Evolutionary conservation across 352 stramenopile species (phyloP).

Genomic region (Phytophthora podocarpi): DNA sequence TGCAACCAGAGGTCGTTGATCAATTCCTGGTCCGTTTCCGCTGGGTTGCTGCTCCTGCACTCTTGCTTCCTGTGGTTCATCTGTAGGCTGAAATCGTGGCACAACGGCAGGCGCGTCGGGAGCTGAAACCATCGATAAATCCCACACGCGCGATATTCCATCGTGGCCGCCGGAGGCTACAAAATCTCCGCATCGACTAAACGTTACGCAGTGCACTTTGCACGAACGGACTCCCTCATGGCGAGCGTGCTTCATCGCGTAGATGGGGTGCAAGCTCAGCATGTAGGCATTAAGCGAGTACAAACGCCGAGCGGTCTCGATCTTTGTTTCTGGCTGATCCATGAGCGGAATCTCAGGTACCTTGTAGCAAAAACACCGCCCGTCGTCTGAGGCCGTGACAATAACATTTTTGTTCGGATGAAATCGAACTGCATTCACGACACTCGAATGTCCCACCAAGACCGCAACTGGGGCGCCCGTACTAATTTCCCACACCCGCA

Average conservation of each 20-base stretch:
- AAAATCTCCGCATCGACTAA: constrained; percentile 85
- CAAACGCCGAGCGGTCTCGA: constrained; percentile 80
- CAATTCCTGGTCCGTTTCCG: neutral
- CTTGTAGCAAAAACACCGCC: constrained; percentile 91
- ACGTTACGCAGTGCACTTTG: constrained; percentile 77
- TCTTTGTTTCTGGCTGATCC: constrained; percentile 65
- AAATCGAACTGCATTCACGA: constrained; percentile 89
- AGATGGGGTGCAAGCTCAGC: constrained; percentile 80
- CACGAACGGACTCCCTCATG: constrained; percentile 61
- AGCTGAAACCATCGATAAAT: constrained; percentile 62
- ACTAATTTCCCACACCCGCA: constrained; percentile 88
- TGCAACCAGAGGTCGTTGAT: constrained; percentile 6
- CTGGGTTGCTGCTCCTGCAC: constrained; percentile 10
- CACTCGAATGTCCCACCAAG: constrained; percentile 84
- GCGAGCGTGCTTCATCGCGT: constrained; percentile 71
- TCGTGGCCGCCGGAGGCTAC: constrained; percentile 95
- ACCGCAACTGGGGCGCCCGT: constrained; percentile 86
- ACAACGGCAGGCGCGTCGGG: constrained; percentile 52
- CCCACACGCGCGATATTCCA: constrained; percentile 92
- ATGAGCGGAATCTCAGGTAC: constrained; percentile 70
- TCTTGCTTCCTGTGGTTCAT: constrained; percentile 38
- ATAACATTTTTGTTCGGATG: constrained; percentile 87
- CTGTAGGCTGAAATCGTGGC: constrained; percentile 56
- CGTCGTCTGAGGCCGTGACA: constrained; percentile 93
- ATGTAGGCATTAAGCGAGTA: constrained; percentile 76